A percentile compares a stretch with the other conserved stretches of the same genome.
Conservation (phyloP, 2,329 filamentous ascomycete species). For the Trichophyton mentagrophytes region DNA sequence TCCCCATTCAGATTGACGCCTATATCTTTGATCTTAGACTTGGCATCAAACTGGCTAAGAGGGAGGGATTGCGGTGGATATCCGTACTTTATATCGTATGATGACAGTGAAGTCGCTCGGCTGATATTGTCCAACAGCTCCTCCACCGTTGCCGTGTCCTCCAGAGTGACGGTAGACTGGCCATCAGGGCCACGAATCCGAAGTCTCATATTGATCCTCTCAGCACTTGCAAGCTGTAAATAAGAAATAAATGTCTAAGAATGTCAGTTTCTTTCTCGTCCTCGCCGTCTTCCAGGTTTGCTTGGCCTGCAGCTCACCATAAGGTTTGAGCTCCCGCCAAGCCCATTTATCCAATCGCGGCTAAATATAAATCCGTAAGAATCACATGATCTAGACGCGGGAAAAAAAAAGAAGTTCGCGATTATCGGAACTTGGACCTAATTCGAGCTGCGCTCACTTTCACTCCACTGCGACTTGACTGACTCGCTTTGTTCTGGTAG, state of each 20-base stretch:
- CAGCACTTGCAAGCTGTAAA: background rate
- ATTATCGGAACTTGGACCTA: no score
- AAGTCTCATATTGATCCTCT: constrained; percentile 47
- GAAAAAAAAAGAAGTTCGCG: background rate
- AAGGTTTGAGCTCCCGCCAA: background rate
- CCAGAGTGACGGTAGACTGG: constrained; percentile 55
- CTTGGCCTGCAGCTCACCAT: background rate
- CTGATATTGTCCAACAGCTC: constrained; percentile 34
- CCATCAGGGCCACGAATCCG: constrained; percentile 64
- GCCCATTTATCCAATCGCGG: background rate
- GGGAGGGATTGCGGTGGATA: constrained; percentile 59
- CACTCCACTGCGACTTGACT: background rate
- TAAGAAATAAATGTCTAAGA: background rate
- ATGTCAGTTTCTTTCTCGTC: no score
- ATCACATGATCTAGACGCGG: background rate
- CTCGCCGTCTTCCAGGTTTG: background rate
- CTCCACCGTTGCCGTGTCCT: constrained; percentile 47
- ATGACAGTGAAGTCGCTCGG: constrained; percentile 49
- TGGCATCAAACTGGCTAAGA: constrained; percentile 40
- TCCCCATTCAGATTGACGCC: constrained; percentile 54
- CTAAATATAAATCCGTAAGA: background rate
- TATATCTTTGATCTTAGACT: constrained; percentile 41
- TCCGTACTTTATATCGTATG: constrained; percentile 70
- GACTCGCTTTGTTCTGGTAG: background rate
- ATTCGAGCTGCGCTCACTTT: background rate